These are phyloP conservation scores for Priceomyces carsonii DNA, from an alignment of 805 yeast species.

Conservation along the genomic window DNA sequence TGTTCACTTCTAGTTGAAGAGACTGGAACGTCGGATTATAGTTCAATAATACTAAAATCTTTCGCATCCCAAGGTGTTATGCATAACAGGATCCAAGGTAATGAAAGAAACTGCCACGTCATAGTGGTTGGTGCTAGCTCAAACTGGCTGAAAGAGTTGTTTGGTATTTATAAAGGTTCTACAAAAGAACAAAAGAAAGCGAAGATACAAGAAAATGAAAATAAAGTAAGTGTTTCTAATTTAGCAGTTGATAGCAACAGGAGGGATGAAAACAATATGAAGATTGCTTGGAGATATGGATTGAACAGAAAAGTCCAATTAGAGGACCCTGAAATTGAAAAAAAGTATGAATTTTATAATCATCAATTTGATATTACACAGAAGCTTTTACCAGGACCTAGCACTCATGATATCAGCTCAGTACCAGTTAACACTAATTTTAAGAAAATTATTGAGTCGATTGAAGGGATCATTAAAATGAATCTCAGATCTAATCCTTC, in stretches of 20 bases:
- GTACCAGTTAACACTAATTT: slow-evolving; percentile 39
- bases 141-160: slow-evolving; percentile 67
- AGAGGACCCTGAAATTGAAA: slow-evolving; percentile 22
- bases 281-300: slow-evolving; percentile 95
- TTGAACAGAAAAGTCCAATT: slow-evolving; percentile 26
- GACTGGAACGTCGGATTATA: slow-evolving; percentile 84
- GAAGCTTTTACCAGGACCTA: slow-evolving; percentile 65
- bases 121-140: slow-evolving; percentile 61
- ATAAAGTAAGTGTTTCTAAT: slow-evolving; percentile 69
- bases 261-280: slow-evolving; percentile 50
- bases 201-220: slow-evolving; percentile 55
- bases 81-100: slow-evolving; percentile 53
- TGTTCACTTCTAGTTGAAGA: slow-evolving; percentile 72
- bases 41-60: slow-evolving; percentile 64
- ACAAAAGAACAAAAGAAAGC: slow-evolving; percentile 65
- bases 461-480: slow-evolving; percentile 37
- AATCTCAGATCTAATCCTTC: slow-evolving; percentile 41
- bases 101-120: slow-evolving; percentile 51
- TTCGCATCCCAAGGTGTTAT: slow-evolving; percentile 77
- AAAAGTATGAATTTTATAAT: slow-evolving; percentile 52
- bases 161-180: slow-evolving; percentile 74
- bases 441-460: slow-evolving; percentile 32
- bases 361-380: slow-evolving; percentile 78
- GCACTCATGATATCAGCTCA: slow-evolving; percentile 57
- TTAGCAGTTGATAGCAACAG: slow-evolving; percentile 22